Evolutionary conservation across 192 early-diverging fungal genomes (phyloP), one percentile per base, ranked within the genome.

Genomic region (Linnemannia exigua): DNA sequence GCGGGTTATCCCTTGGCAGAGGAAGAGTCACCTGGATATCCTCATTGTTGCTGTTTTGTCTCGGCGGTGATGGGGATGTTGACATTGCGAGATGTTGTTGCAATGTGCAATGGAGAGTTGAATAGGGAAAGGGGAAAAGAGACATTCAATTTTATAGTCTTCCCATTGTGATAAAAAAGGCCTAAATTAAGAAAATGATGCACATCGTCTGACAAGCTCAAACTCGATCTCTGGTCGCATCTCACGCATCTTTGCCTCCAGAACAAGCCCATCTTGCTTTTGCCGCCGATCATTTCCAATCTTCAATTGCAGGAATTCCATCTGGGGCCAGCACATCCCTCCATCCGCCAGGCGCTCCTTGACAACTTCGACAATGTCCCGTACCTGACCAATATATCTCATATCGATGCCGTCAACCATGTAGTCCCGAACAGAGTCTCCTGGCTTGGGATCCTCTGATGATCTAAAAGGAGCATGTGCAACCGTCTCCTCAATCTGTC

Each of bases 181-280:
- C 50, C n/a, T n/a, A n/a, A n/a, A n/a, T n/a, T n/a, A n/a, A n/a
- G n/a, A n/a, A n/a, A n/a, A n/a, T n/a, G n/a, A n/a, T n/a, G n/a
- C n/a, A n/a, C n/a, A n/a, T 52, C 19, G 28, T 14, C 28, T 28
- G 58, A 63, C 14, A 12, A 31, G 9, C 8, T 61, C 28, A 61
- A 61, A 28, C 58, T 61, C 54, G 54, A 61, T 61, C 11, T 61
- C 54, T 61, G 54, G 54, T 61, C 54, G 54, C 54, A 61, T 22
- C 54, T 61, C n/a, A 28, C 54, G 54, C 7, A 61, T 7, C 19
- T 1, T 61, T 8, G 8, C 8, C 9, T 61, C n/a, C 22, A 61
- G 25, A 12, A n/a, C 25, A 28, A 61, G 54, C n/a, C 54, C 25
- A 1, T 8, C 8, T 11, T 28, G 22, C 54, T n/a, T 3, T 6